Conservation (phyloP, 768 basidiomycete species). For the Suillus clintonianus region DNA sequence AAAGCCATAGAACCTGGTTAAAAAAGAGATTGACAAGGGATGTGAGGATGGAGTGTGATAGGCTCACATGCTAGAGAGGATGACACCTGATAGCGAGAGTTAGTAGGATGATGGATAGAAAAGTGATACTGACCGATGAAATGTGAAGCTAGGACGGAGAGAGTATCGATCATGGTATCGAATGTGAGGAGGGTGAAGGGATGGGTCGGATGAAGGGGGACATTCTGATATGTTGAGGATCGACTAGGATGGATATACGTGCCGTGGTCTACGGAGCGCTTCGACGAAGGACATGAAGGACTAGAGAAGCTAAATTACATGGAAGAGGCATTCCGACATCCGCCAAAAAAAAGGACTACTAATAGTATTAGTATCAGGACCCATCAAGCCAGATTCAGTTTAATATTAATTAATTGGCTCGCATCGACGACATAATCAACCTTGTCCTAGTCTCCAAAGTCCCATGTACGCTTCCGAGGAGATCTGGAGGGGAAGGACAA, state of each 20-base stretch:
- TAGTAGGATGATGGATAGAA: not conserved
- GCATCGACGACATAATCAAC: too few species aligned
- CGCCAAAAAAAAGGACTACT: too few species aligned
- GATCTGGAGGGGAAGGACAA: not conserved
- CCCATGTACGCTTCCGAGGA: not conserved
- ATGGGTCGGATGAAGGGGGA: not conserved
- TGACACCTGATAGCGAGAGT: slow-evolving; percentile 23
- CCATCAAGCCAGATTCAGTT: not conserved
- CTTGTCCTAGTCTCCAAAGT: too few species aligned
- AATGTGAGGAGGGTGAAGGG: not conserved
- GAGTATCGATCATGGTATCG: slow-evolving; percentile 14
- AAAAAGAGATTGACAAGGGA: not conserved
- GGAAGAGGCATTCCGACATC: not conserved
- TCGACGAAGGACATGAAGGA: slow-evolving; percentile 32
- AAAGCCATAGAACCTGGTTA: slow-evolving; percentile 34
- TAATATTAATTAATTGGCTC: not conserved
- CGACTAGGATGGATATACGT: slow-evolving; percentile 16
- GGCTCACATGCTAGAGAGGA: slow-evolving; percentile 34
- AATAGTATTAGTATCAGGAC: too few species aligned
- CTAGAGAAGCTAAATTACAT: slow-evolving; percentile 12
- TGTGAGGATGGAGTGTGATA: not conserved
- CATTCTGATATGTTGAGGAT: slow-evolving; percentile 7
- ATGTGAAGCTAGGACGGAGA: slow-evolving; percentile 29
- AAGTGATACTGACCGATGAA: slow-evolving; percentile 20
- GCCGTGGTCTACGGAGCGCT: slow-evolving; percentile 33